Evolutionary conservation across 352 stramenopile species (phyloP).

Genomic region (Globisporangium recalcitrans): DNA sequence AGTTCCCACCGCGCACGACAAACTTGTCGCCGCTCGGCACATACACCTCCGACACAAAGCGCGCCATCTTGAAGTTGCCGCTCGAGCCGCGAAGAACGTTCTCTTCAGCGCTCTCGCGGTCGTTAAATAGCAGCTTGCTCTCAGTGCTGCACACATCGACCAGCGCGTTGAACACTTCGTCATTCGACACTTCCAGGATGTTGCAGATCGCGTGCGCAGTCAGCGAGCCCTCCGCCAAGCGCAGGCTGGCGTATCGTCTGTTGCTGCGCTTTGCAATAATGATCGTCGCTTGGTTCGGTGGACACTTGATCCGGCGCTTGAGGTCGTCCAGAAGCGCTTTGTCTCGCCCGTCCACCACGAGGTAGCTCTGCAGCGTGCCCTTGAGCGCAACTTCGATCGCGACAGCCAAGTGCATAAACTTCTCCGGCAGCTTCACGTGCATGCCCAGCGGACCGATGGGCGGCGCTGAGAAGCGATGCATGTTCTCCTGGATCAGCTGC

Average conservation of each 20-base stretch:
- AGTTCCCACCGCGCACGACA: slow-evolving; percentile 64
- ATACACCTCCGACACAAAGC: slow-evolving; percentile 64
- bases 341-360: slow-evolving; percentile 71
- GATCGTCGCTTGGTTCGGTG: slow-evolving; percentile 68
- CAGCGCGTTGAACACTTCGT: slow-evolving; percentile 81
- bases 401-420: slow-evolving; percentile 59
- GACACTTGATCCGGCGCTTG: slow-evolving; percentile 62
- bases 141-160: slow-evolving; percentile 76
- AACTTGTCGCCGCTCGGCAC: slow-evolving; percentile 74
- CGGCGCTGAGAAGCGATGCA: slow-evolving; percentile 48
- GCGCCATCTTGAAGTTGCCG: slow-evolving; percentile 57
- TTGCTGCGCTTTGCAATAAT: slow-evolving; percentile 65
- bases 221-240: slow-evolving; percentile 45
- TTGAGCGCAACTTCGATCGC: slow-evolving; percentile 75
- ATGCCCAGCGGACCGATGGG: slow-evolving; percentile 75
- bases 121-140: slow-evolving; percentile 66
- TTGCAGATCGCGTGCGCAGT: slow-evolving; percentile 68
- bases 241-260: slow-evolving; percentile 51
- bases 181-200: slow-evolving; percentile 61
- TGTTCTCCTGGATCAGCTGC: slow-evolving; percentile 69
- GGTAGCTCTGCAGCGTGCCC: slow-evolving; percentile 66
- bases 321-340: slow-evolving; percentile 73
- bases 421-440: slow-evolving; percentile 63
- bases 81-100: slow-evolving; percentile 49
- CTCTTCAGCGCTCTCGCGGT: slow-evolving; percentile 48